Evolutionary conservation across 2,329 filamentous ascomycete species (phyloP).

Genomic region (Erysiphe neolycopersici): DNA sequence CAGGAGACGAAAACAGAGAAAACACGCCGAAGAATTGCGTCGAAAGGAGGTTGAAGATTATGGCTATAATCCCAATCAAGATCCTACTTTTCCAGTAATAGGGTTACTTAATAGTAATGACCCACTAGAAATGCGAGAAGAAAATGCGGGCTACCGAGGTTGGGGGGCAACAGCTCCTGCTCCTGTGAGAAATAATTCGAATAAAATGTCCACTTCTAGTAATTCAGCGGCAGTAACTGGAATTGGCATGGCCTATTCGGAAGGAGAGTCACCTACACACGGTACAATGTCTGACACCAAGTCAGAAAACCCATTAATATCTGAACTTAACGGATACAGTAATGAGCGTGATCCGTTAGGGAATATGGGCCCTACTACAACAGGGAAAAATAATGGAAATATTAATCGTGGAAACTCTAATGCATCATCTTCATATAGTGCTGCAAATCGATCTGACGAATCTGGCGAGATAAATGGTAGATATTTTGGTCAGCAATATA

Average conservation of each 20-base stretch:
- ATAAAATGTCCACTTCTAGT: slow-evolving; percentile 53
- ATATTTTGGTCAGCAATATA: slow-evolving; percentile 21
- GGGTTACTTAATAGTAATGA: slow-evolving; percentile 17
- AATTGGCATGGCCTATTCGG: slow-evolving; percentile 41
- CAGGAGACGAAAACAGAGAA: slow-evolving; percentile 66
- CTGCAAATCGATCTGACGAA: slow-evolving; percentile 45
- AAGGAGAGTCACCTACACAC: slow-evolving; percentile 41
- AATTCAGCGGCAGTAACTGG: slow-evolving; percentile 18
- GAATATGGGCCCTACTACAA: slow-evolving; percentile 47
- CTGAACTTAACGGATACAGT: slow-evolving; percentile 20
- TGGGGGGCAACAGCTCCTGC: slow-evolving; percentile 60
- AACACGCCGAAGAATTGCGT: slow-evolving; percentile 62
- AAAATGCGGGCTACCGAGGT: slow-evolving; percentile 63
- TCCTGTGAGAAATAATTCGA: slow-evolving; percentile 61
- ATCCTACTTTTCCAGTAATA: slow-evolving; percentile 46
- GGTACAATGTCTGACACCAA: slow-evolving; percentile 39
- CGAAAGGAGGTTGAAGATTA: slow-evolving; percentile 96
- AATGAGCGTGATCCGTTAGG: slow-evolving; percentile 61
- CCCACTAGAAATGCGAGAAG: slow-evolving; percentile 52
- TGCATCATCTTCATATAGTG: slow-evolving; percentile 86
- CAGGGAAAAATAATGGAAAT: slow-evolving; percentile 35
- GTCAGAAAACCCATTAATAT: slow-evolving; percentile 38
- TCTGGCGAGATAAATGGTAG: slow-evolving; percentile 23
- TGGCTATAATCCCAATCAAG: slow-evolving; percentile 89
- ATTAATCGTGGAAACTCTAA: slow-evolving; percentile 82